phyloP scores from a whole-genome alignment of 768 basidiomycete genomes.

The Suillus placidus region DNA sequence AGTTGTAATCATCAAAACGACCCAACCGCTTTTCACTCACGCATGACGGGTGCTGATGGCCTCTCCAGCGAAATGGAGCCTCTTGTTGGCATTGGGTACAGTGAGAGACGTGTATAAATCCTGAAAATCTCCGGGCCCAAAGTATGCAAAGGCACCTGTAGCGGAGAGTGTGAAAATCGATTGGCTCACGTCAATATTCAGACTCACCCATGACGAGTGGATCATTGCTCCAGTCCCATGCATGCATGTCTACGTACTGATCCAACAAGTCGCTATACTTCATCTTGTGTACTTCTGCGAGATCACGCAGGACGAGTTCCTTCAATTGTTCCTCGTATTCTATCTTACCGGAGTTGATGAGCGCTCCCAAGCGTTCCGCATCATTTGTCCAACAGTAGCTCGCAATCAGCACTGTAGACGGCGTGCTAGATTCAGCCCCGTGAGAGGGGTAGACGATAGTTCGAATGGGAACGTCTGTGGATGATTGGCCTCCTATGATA shows the following conservation, averaged over 20 bases:
- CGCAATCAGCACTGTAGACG: slow-evolving; percentile 38
- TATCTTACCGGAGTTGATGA: slow-evolving; percentile 23
- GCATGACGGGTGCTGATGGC: slow-evolving; percentile 40
- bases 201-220: slow-evolving; percentile 35
- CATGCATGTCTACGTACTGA: slow-evolving; percentile 25
- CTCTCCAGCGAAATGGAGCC: slow-evolving; percentile 41
- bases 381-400: slow-evolving; percentile 46
- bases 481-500: slow-evolving; percentile 44
- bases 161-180: not conserved
- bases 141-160: slow-evolving; percentile 43
- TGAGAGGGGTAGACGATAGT: slow-evolving; percentile 48
- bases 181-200: not conserved
- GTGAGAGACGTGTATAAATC: slow-evolving; percentile 35
- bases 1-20: not conserved
- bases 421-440: slow-evolving; percentile 24
- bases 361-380: slow-evolving; percentile 38
- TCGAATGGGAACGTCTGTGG: slow-evolving; percentile 44
- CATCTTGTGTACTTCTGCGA: slow-evolving; percentile 21
- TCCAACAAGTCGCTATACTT: slow-evolving; percentile 24
- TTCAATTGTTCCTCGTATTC: slow-evolving; percentile 20
- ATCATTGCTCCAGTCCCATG: slow-evolving; percentile 39
- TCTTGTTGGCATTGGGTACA: slow-evolving; percentile 31
- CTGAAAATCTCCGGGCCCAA: slow-evolving; percentile 42
- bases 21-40: slow-evolving; percentile 12
- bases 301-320: slow-evolving; percentile 27